phyloP scores from a whole-genome alignment of 495 filamentous ascomycete genomes.

The Penicillium soppii region DNA sequence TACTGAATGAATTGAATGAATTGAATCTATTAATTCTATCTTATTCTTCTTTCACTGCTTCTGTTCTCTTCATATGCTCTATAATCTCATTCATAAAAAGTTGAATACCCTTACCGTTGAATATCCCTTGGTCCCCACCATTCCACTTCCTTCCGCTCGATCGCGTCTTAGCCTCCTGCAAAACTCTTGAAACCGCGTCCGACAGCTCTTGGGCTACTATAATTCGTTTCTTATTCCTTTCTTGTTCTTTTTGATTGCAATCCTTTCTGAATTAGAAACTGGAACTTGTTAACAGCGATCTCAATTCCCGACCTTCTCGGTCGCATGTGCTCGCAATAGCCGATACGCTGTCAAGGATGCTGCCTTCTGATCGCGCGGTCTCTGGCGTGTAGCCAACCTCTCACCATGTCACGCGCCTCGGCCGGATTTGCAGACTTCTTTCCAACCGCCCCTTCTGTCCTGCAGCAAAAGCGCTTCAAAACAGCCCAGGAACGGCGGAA shows the following conservation, averaged over 20 bases:
- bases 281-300: too few relatives aligned
- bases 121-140: constrained; percentile 12
- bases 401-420: constrained; percentile 74
- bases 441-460: constrained; percentile 74
- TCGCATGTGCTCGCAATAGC: constrained; percentile 22
- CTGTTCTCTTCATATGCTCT: neutral
- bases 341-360: constrained; percentile 40
- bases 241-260: neutral
- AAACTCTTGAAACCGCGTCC: constrained; percentile 8
- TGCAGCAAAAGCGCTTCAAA: constrained; percentile 53
- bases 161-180: constrained; percentile 15
- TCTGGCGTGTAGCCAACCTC: constrained; percentile 46
- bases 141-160: constrained; percentile 13
- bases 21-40: neutral
- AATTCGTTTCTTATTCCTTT: neutral
- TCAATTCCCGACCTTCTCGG: constrained; percentile 16
- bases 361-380: constrained; percentile 35
- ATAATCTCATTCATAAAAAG: too few relatives aligned
- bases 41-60: neutral
- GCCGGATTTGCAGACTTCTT: constrained; percentile 90
- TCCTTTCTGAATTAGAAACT: too few relatives aligned
- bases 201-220: neutral
- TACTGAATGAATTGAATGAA: constrained; percentile 1
- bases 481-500: constrained; percentile 39
- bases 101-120: too few relatives aligned